Conservation (phyloP, 2,329 filamentous ascomycete species). For the Fragosphaeria purpurea region DNA sequence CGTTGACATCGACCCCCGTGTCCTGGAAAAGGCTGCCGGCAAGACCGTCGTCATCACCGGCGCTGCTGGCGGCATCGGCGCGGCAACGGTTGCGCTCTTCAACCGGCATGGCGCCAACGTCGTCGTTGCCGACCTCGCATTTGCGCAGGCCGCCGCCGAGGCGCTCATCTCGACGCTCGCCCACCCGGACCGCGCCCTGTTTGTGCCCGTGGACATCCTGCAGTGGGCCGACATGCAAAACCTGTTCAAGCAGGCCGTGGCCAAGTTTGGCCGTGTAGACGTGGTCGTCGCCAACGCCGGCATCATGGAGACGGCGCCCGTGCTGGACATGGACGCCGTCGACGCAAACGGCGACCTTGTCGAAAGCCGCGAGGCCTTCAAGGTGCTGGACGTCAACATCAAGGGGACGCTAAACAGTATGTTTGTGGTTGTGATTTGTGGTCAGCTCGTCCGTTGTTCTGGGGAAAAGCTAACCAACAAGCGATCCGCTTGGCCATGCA, state of each 20-base stretch:
- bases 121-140: constrained; percentile 24
- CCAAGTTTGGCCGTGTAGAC: constrained; percentile 25
- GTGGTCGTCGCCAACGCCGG: constrained; percentile 33
- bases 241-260: constrained; percentile 22
- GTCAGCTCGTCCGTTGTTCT: no score
- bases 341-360: constrained; percentile 14
- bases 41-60: constrained; percentile 18
- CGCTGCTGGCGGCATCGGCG: constrained; percentile 4
- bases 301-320: constrained; percentile 21
- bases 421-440: not conserved
- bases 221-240: constrained; percentile 25
- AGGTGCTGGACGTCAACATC: constrained; percentile 30
- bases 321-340: constrained; percentile 17
- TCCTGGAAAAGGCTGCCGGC: constrained; percentile 9
- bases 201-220: constrained; percentile 25
- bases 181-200: constrained; percentile 21
- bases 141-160: constrained; percentile 16
- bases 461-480: not conserved
- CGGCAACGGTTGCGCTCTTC: constrained; percentile 1
- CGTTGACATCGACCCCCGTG: constrained; percentile 2
- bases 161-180: constrained; percentile 19
- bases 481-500: constrained; percentile 3
- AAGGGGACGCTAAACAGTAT: constrained; percentile 35
- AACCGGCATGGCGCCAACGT: constrained; percentile 4
- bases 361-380: constrained; percentile 17